Evolutionary conservation across 352 stramenopile species (phyloP).

Genomic region (Thraustotheca clavata): DNA sequence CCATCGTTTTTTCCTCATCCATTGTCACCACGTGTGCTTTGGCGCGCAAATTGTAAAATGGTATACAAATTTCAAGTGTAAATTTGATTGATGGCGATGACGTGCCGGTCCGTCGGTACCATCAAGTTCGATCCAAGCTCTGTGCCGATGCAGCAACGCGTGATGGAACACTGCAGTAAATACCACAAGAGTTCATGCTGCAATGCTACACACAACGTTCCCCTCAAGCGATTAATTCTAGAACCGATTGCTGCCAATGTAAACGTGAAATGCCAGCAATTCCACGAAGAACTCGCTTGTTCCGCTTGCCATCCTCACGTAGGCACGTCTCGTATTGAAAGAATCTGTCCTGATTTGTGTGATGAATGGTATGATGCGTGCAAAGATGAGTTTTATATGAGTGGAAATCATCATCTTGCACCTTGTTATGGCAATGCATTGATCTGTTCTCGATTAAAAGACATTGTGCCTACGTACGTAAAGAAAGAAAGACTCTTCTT

Average conservation of each 20-base stretch:
- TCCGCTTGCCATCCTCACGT: constrained; percentile 74
- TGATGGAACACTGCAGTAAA: constrained; percentile 71
- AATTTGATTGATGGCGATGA: background rate
- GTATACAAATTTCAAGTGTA: no score
- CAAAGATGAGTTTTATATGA: constrained; percentile 66
- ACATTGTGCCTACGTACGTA: constrained; percentile 30
- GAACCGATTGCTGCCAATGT: constrained; percentile 73
- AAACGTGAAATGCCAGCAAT: constrained; percentile 48
- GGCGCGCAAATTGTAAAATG: no score
- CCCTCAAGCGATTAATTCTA: constrained; percentile 50
- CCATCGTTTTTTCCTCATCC: no score
- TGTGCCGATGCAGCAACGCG: constrained; percentile 4
- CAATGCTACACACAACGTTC: constrained; percentile 52
- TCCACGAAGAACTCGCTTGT: constrained; percentile 70
- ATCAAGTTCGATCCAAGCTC: constrained; percentile 19
- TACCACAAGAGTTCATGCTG: constrained; percentile 78
- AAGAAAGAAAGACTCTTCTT: background rate
- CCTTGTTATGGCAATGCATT: constrained; percentile 79
- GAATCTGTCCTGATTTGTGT: constrained; percentile 61
- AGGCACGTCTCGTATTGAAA: constrained; percentile 63
- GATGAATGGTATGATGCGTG: constrained; percentile 63
- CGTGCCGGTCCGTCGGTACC: constrained; percentile 4
- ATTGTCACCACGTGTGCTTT: no score
- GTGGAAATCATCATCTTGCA: constrained; percentile 43
- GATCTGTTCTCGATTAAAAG: constrained; percentile 60